Conservation (phyloP, 139 green algal genomes). For the Micromonas commoda region DNA sequence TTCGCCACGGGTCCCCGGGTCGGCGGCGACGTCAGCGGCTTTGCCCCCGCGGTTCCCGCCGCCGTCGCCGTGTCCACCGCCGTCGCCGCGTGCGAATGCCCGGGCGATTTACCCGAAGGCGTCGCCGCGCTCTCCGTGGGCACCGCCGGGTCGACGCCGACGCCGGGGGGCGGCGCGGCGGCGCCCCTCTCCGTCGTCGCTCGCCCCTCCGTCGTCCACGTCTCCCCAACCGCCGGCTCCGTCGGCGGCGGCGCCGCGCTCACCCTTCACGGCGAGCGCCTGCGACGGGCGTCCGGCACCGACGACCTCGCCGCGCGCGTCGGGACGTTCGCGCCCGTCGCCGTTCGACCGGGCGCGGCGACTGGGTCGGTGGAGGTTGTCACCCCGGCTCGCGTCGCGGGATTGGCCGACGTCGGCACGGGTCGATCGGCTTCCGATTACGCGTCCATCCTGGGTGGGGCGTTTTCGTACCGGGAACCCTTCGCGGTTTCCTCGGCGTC, state of each 20-base stretch:
- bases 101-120: not conserved
- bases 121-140: constrained; percentile 6
- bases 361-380: not conserved
- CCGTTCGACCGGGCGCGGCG: not conserved
- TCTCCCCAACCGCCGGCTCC: not conserved
- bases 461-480: not conserved
- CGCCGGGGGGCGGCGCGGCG: not conserved
- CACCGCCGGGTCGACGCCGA: not conserved
- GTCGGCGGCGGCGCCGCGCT: not conserved
- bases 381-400: not conserved
- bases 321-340: not conserved
- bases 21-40: not conserved
- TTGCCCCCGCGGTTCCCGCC: no score
- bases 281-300: not conserved
- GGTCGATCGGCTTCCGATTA: not conserved
- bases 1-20: not conserved
- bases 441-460: no score
- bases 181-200: not conserved
- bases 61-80: not conserved
- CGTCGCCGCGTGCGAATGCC: not conserved
- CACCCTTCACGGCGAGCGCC: not conserved
- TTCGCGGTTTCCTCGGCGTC: not conserved
- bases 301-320: not conserved
- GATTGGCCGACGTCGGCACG: not conserved
- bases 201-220: not conserved